These are phyloP conservation scores for Strigomonas culicis DNA, from an alignment of 208 protist species.

Conservation along the genomic window DNA sequence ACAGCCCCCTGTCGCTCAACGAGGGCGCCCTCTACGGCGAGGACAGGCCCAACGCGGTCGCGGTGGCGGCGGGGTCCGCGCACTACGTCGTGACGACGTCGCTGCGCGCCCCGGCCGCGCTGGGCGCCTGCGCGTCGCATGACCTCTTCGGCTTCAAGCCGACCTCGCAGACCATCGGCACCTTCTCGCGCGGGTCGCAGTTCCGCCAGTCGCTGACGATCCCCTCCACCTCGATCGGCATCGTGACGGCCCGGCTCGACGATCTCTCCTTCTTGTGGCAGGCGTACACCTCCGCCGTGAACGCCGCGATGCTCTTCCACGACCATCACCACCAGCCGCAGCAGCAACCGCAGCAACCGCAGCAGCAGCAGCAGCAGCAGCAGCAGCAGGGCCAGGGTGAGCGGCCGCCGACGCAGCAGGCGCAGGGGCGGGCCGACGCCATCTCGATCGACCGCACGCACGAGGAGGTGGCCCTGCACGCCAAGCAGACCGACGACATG, in stretches of 20 bases:
- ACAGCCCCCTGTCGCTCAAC: slow-evolving; percentile 58
- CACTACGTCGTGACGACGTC: slow-evolving; percentile 80
- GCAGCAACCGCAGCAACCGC: not conserved
- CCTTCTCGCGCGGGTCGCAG: slow-evolving; percentile 50
- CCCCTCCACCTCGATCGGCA: slow-evolving; percentile 74
- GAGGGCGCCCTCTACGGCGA: slow-evolving; percentile 60
- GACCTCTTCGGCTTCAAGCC: slow-evolving; percentile 86
- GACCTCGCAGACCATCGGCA: slow-evolving; percentile 82
- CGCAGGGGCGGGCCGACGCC: not conserved
- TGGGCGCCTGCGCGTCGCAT: slow-evolving; percentile 55
- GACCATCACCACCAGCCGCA: slow-evolving; percentile 9
- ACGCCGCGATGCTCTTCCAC: slow-evolving; percentile 40
- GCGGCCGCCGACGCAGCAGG: not conserved
- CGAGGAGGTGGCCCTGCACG: not conserved
- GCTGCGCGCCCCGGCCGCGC: slow-evolving; percentile 54
- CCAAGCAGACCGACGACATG: not conserved
- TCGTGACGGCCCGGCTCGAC: slow-evolving; percentile 67
- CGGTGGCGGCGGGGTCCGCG: slow-evolving; percentile 48
- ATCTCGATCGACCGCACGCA: not conserved
- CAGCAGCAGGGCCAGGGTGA: not conserved
- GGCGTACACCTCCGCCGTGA: slow-evolving; percentile 74
- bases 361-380: too few species aligned
- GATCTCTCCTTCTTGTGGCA: slow-evolving; percentile 87
- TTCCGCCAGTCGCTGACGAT: slow-evolving; percentile 43
- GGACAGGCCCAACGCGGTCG: slow-evolving; percentile 42